These are phyloP conservation scores for Carpinus viminea DNA, from an alignment of 306 rosid genomes.

Conservation along the genomic window DNA sequence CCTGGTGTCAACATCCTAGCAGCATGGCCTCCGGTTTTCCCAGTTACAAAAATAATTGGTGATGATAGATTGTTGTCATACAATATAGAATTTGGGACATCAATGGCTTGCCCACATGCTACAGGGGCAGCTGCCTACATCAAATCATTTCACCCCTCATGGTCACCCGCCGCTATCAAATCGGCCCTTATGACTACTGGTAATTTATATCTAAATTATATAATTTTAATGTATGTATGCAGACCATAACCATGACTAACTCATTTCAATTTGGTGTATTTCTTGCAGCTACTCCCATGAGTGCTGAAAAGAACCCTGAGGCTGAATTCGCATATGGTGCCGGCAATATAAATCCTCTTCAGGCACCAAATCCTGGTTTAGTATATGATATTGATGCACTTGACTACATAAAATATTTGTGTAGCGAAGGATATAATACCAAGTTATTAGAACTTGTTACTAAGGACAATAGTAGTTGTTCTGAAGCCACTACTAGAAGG, in stretches of 20 bases:
- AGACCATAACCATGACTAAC: neutral
- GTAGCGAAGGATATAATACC: constrained; percentile 44
- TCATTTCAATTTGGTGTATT: neutral
- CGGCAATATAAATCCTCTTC: constrained; percentile 38
- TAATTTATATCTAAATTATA: neutral
- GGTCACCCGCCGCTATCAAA: constrained; percentile 41
- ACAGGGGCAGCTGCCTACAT: constrained; percentile 32
- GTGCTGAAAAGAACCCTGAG: neutral
- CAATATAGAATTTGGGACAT: constrained; percentile 42
- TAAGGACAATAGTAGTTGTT: constrained; percentile 36
- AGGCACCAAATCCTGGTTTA: constrained; percentile 19
- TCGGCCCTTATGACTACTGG: constrained; percentile 44
- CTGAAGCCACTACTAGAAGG: neutral
- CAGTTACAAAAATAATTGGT: neutral
- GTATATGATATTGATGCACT: constrained; percentile 37
- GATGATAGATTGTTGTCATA: constrained; percentile 26
- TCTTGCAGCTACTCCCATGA: constrained; percentile 30
- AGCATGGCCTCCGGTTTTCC: constrained; percentile 31
- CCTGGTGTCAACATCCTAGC: constrained; percentile 25
- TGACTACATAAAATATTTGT: constrained; percentile 38
- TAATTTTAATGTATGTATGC: too few species aligned
- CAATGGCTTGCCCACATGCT: constrained; percentile 46
- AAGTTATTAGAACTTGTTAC: constrained; percentile 25
- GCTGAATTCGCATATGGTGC: constrained; percentile 44
- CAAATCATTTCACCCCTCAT: constrained; percentile 36